These are phyloP conservation scores for Xylariomycetidae sp. DNA, from an alignment of 2,329 filamentous ascomycete genomes.

Conservation along the genomic window DNA sequence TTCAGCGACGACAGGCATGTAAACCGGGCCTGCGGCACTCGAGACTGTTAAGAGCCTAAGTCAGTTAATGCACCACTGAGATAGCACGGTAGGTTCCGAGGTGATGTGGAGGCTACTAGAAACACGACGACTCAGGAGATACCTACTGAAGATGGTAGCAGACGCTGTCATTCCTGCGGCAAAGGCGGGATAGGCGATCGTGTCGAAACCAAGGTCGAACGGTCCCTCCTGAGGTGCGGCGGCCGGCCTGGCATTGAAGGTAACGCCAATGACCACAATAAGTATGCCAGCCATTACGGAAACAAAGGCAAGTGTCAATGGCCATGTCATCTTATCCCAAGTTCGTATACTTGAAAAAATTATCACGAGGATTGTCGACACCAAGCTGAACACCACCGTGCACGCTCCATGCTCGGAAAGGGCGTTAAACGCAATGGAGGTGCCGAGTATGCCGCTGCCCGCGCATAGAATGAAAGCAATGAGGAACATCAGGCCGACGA, in stretches of 20 bases:
- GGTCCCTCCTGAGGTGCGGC: conserved; percentile 50
- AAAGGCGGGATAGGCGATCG: conserved; percentile 50
- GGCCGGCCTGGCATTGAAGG: conserved; percentile 47
- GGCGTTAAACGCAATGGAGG: conserved; percentile 20
- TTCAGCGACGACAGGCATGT: conserved; percentile 54
- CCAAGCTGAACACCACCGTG: conserved; percentile 22
- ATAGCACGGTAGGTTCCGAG: no score
- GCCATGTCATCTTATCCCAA: conserved; percentile 12
- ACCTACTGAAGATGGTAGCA: conserved; percentile 52
- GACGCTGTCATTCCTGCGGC: conserved; percentile 48
- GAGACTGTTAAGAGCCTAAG: no score
- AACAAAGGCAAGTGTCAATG: conserved; percentile 42
- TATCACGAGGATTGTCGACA: conserved; percentile 18
- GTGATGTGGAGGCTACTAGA: no score
- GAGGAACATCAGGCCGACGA: conserved; percentile 20
- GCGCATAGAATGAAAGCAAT: conserved; percentile 20
- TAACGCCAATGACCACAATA: conserved; percentile 33
- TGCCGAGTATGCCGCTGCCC: conserved; percentile 15
- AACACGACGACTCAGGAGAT: no score
- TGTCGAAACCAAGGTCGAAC: conserved; percentile 50
- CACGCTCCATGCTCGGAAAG: conserved; percentile 20
- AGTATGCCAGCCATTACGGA: conserved; percentile 44
- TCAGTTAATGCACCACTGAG: no score
- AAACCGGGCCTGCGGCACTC: conserved; percentile 46
- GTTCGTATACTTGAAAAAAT: conserved; percentile 17